Conservation (phyloP, 1,284 basidiomycete genomes). For the Ustilago xerochloae region DNA sequence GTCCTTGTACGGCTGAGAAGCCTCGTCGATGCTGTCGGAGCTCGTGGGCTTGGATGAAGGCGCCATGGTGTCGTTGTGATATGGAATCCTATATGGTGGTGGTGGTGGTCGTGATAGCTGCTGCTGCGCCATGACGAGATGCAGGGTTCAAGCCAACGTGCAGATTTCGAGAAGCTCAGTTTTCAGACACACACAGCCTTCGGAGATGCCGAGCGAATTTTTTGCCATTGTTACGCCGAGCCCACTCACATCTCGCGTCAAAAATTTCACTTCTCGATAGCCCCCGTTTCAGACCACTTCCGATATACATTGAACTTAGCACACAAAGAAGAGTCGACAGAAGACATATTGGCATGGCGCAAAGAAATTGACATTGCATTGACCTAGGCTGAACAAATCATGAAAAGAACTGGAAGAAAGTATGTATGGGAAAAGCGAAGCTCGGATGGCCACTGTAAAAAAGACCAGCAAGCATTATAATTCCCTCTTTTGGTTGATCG, state of each 20-base stretch:
- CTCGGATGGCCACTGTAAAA: constrained; percentile 34
- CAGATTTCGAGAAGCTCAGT: neutral
- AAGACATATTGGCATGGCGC: no score
- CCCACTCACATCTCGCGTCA: no score
- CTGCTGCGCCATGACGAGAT: neutral
- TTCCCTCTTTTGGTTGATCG: constrained; percentile 34
- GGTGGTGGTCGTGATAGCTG: neutral
- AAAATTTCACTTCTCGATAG: no score
- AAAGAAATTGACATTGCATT: no score
- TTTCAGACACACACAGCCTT: constrained; percentile 3
- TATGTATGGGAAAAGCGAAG: constrained; percentile 54
- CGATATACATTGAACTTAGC: no score
- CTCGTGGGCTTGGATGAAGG: neutral
- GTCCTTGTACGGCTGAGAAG: constrained; percentile 9
- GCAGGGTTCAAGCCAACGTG: constrained; percentile 16
- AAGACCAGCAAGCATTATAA: constrained; percentile 52
- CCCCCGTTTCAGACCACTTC: no score
- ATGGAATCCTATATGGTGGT: neutral
- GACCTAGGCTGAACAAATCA: neutral
- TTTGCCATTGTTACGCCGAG: no score
- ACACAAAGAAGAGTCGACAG: no score
- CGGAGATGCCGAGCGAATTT: neutral
- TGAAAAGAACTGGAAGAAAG: neutral
- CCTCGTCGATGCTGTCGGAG: neutral
- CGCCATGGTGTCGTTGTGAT: constrained; percentile 1